Evolutionary conservation across 1,284 basidiomycete species (phyloP).

Genomic region (Malassezia brasiliensis): DNA sequence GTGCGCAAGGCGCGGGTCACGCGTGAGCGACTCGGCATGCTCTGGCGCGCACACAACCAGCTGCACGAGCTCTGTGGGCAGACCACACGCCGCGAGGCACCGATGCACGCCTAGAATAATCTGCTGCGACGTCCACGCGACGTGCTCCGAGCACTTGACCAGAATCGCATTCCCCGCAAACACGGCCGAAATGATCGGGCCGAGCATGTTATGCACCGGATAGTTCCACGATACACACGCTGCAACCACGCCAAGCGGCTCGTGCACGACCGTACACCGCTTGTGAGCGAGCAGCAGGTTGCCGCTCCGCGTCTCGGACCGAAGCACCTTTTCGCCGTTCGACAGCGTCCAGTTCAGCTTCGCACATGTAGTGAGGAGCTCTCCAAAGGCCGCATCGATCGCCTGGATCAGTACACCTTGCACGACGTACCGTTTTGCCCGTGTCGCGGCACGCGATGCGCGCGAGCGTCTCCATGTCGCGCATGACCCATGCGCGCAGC

Average conservation of each 20-base stretch:
- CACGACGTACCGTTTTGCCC: constrained; percentile 75
- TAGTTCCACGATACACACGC: constrained; percentile 78
- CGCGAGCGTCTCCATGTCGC: constrained; percentile 74
- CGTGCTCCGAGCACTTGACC: constrained; percentile 61
- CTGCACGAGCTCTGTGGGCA: constrained; percentile 57
- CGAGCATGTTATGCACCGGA: constrained; percentile 77
- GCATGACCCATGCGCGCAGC: constrained; percentile 77
- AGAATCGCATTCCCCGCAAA: constrained; percentile 84
- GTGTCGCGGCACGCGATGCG: constrained; percentile 86
- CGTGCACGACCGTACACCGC: constrained; percentile 64
- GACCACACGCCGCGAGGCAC: constrained; percentile 58
- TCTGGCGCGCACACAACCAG: constrained; percentile 75
- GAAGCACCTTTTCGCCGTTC: constrained; percentile 27
- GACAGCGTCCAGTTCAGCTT: constrained; percentile 42
- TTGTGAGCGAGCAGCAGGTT: constrained; percentile 80
- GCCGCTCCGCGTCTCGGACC: constrained; percentile 46
- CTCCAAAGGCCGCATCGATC: constrained; percentile 53
- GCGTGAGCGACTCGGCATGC: constrained; percentile 70
- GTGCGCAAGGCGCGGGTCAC: constrained; percentile 64
- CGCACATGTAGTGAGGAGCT: constrained; percentile 36
- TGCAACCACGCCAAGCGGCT: constrained; percentile 84
- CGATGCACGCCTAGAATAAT: constrained; percentile 55
- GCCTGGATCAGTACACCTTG: constrained; percentile 13
- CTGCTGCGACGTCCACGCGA: constrained; percentile 35
- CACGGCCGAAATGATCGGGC: constrained; percentile 77